These are phyloP conservation scores for Ophiostoma tasmaniense DNA, from an alignment of 2,329 filamentous ascomycete species.

Conservation along the genomic window DNA sequence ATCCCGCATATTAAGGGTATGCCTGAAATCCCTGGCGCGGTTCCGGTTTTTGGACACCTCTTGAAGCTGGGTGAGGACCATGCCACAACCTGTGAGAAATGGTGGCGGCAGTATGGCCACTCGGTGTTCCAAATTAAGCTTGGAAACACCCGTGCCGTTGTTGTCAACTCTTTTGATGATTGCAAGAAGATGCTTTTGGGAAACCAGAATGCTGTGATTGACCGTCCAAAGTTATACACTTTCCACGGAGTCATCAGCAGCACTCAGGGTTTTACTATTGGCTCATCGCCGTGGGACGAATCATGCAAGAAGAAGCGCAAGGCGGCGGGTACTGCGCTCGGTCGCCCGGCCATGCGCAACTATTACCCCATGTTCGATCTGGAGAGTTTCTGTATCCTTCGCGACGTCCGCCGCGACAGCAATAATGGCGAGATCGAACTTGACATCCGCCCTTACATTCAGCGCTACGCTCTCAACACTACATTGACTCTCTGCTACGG, in stretches of 20 bases:
- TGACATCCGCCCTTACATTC: constrained; percentile 65
- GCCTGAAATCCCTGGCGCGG: constrained; percentile 48
- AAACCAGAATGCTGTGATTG: constrained; percentile 70
- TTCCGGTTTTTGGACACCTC: constrained; percentile 56
- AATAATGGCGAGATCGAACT: constrained; percentile 39
- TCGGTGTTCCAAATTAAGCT: constrained; percentile 59
- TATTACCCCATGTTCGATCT: constrained; percentile 80
- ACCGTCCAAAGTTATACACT: constrained; percentile 69
- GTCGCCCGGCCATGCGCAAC: constrained; percentile 58
- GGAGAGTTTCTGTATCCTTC: constrained; percentile 63
- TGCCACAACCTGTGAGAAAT: constrained; percentile 44
- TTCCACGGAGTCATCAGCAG: constrained; percentile 72
- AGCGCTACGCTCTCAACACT: constrained; percentile 68
- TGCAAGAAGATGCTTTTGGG: constrained; percentile 69
- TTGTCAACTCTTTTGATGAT: constrained; percentile 70
- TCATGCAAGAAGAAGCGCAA: constrained; percentile 70
- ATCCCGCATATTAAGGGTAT: constrained; percentile 52
- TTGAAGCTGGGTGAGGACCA: constrained; percentile 51
- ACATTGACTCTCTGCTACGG: constrained; percentile 74
- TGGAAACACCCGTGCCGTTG: constrained; percentile 65
- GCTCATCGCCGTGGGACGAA: constrained; percentile 76
- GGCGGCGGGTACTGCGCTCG: constrained; percentile 69
- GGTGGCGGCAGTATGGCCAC: constrained; percentile 50
- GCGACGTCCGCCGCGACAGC: constrained; percentile 59
- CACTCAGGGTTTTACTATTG: constrained; percentile 73